Percentiles rank a stretch among this genome's conserved stretches.
Evolutionary conservation across 345 rosid species (phyloP).

Genomic region (Eucalyptus brandiana): DNA sequence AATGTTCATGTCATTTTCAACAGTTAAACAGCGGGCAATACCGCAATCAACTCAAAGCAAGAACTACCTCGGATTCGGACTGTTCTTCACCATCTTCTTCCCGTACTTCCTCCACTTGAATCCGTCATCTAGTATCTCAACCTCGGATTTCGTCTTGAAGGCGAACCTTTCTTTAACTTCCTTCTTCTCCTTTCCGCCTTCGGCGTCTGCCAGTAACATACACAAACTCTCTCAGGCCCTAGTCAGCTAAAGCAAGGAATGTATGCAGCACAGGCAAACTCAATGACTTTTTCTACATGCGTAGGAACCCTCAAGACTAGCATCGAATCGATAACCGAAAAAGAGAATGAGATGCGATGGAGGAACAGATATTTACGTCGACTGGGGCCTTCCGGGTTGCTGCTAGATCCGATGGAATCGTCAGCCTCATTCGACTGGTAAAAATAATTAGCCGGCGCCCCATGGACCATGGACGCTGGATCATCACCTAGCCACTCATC

Average conservation of each 20-base stretch:
- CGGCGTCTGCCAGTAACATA: neutral
- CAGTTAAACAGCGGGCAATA: neutral
- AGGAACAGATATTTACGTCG: neutral
- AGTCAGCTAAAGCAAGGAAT: neutral
- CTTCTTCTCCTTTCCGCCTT: slow-evolving; percentile 16
- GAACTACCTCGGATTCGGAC: slow-evolving; percentile 80
- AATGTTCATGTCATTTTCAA: neutral
- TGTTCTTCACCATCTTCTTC: slow-evolving; percentile 93
- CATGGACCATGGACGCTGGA: slow-evolving; percentile 14
- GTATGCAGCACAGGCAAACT: neutral
- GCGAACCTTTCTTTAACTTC: slow-evolving; percentile 51
- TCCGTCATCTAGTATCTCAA: slow-evolving; percentile 85
- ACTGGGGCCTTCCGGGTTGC: slow-evolving; percentile 1
- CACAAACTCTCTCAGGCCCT: neutral
- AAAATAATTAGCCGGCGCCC: neutral
- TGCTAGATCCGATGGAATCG: slow-evolving; percentile 5
- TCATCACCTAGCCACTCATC: slow-evolving; percentile 43
- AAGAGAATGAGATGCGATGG: neutral
- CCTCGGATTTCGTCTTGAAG: slow-evolving; percentile 67
- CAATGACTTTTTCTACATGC: neutral
- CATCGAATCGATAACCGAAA: neutral
- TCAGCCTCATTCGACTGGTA: slow-evolving; percentile 15
- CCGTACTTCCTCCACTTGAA: slow-evolving; percentile 97
- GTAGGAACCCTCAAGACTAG: neutral
- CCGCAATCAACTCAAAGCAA: neutral